Evolutionary conservation across 1,284 basidiomycete genomes (phyloP).

Genomic region (Tylopilus sp.): DNA sequence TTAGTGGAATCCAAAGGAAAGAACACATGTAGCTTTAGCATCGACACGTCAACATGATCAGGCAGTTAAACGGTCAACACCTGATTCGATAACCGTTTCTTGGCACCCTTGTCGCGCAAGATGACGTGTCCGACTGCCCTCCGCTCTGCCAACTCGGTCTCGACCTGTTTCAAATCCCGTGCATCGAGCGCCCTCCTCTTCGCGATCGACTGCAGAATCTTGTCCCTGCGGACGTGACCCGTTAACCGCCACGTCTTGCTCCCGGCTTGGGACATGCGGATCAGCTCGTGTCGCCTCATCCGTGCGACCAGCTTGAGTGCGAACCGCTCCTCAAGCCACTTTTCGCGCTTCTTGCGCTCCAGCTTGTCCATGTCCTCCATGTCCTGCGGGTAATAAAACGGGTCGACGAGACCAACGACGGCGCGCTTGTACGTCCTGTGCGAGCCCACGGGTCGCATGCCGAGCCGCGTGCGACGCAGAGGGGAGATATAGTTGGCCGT

Average conservation of each 20-base stretch:
- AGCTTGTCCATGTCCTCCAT: slow-evolving; percentile 65
- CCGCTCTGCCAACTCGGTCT: slow-evolving; percentile 23
- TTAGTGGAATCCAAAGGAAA: not conserved
- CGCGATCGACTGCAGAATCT: slow-evolving; percentile 39
- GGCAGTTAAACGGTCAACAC: slow-evolving; percentile 8
- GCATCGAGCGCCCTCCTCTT: slow-evolving; percentile 26
- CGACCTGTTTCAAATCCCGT: slow-evolving; percentile 21
- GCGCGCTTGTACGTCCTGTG: slow-evolving; percentile 78
- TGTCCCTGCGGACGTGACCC: slow-evolving; percentile 39
- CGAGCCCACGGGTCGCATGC: slow-evolving; percentile 32
- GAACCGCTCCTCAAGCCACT: slow-evolving; percentile 59
- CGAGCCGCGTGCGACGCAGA: slow-evolving; percentile 37
- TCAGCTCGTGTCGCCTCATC: slow-evolving; percentile 41
- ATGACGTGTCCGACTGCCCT: slow-evolving; percentile 22
- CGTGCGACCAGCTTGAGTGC: slow-evolving; percentile 41
- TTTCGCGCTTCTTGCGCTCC: slow-evolving; percentile 50
- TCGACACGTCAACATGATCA: slow-evolving; percentile 8
- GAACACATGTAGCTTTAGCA: slow-evolving; percentile 25
- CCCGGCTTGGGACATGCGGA: slow-evolving; percentile 46
- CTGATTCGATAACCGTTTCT: slow-evolving; percentile 7
- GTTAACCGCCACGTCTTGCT: slow-evolving; percentile 44
- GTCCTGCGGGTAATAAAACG: slow-evolving; percentile 85
- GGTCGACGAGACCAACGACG: slow-evolving; percentile 81
- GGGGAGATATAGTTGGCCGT: slow-evolving; percentile 82
- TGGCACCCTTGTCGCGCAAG: slow-evolving; percentile 20